Conservation (phyloP, 2,329 filamentous ascomycete species). For the Fusarium poae region DNA sequence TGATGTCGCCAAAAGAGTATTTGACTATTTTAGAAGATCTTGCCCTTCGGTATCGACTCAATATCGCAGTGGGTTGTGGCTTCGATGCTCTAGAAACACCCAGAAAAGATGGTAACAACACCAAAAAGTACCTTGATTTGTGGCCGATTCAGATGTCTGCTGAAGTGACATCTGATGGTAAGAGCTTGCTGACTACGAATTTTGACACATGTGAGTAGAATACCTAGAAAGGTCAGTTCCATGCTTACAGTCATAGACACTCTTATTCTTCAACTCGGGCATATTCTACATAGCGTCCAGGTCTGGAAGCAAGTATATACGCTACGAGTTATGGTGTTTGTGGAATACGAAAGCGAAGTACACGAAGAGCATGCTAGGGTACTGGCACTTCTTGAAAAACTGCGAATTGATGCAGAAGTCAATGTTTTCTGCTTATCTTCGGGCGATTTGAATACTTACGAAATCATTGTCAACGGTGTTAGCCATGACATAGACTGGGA, state of each 20-base stretch:
- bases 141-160: slow-evolving; percentile 97
- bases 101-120: slow-evolving; percentile 65
- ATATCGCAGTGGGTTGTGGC: slow-evolving; percentile 86
- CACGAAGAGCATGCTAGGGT: slow-evolving; percentile 81
- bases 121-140: slow-evolving; percentile 85
- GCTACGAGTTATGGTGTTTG: slow-evolving; percentile 85
- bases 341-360: slow-evolving; percentile 88
- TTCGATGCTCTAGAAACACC: slow-evolving; percentile 84
- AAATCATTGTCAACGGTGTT: slow-evolving; percentile 81
- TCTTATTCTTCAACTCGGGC: slow-evolving; percentile 87
- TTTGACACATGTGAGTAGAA: slow-evolving; percentile 82
- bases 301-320: slow-evolving; percentile 81
- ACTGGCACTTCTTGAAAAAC: slow-evolving; percentile 79
- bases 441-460: slow-evolving; percentile 78
- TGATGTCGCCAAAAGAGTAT: slow-evolving; percentile 79
- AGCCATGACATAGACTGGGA: slow-evolving; percentile 66
- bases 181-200: slow-evolving; percentile 83
- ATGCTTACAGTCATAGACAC: slow-evolving; percentile 63
- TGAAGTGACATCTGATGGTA: slow-evolving; percentile 76
- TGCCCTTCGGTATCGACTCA: slow-evolving; percentile 80
- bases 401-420: slow-evolving; percentile 84
- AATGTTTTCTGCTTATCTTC: slow-evolving; percentile 85
- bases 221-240: neutral
- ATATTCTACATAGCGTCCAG: slow-evolving; percentile 84
- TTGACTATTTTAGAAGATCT: slow-evolving; percentile 87